A percentile compares a stretch with the other conserved stretches of the same genome.
Conservation (phyloP, 176 grass and related monocot genomes). For the Thinopyrum elongatum region DNA sequence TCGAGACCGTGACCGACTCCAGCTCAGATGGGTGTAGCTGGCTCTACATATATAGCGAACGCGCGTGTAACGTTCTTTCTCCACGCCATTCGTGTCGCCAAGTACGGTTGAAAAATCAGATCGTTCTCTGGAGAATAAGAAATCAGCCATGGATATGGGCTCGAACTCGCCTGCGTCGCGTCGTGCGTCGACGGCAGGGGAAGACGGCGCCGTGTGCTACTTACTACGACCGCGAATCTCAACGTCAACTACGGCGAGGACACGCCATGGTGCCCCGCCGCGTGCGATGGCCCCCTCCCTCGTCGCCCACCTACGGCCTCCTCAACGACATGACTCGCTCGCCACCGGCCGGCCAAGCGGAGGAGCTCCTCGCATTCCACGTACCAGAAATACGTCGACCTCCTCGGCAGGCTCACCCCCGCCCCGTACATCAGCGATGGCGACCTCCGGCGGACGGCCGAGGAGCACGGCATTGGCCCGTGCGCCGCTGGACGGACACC, state of each 20-base stretch:
- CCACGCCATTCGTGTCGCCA: not conserved
- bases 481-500: not conserved
- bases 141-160: not conserved
- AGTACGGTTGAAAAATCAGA: not conserved
- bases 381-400: conserved; percentile 22
- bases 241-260: conserved; percentile 52
- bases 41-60: not conserved
- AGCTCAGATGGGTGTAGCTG: not conserved
- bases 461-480: conserved; percentile 5
- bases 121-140: not conserved
- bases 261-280: conserved; percentile 70
- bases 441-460: not conserved
- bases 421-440: not conserved
- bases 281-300: conserved; percentile 61
- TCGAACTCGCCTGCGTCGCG: conserved; percentile 47
- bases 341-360: conserved; percentile 27
- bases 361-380: conserved; percentile 49
- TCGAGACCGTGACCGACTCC: not conserved
- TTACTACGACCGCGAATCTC: conserved; percentile 65
- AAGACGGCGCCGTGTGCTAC: conserved; percentile 71
- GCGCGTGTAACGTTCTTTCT: not conserved
- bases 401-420: conserved; percentile 36
- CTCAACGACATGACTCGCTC: conserved; percentile 30
- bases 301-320: conserved; percentile 44
- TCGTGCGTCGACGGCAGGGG: conserved; percentile 16